Conservation (phyloP, 192 early-diverging fungal genomes). For the Funneliformis mosseae region DNA sequence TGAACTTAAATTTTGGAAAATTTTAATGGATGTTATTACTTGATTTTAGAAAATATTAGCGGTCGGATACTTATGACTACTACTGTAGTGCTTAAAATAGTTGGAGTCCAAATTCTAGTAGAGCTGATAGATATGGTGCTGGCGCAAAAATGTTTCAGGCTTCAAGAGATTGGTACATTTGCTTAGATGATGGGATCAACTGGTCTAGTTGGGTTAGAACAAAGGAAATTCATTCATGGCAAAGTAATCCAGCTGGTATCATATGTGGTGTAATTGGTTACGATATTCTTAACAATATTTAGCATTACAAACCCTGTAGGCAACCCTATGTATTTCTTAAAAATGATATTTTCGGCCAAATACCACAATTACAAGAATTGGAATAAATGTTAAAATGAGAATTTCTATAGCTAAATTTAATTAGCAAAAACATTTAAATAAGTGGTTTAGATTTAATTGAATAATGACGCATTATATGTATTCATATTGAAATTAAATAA, state of each 20-base stretch:
- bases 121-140: conserved; percentile 1
- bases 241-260: neutral
- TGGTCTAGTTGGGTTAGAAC: conserved; percentile 10
- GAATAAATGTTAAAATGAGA: neutral
- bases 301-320: conserved; percentile 15
- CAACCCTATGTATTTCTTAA: conserved; percentile 23
- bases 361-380: neutral
- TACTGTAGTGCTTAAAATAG: neutral
- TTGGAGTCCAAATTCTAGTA: neutral
- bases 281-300: conserved; percentile 26
- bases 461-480: conserved; percentile 13
- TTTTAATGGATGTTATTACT: too few relatives aligned
- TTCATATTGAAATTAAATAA: conserved; percentile 26
- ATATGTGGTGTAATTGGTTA: conserved; percentile 6
- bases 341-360: conserved; percentile 21
- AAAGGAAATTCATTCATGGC: conserved; percentile 16
- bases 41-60: too few relatives aligned
- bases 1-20: too few relatives aligned
- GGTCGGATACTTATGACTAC: too few relatives aligned
- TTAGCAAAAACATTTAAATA: too few relatives aligned
- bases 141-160: neutral
- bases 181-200: conserved; percentile 15
- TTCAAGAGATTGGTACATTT: conserved; percentile 20
- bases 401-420: too few relatives aligned
- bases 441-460: too few relatives aligned